Evolutionary conservation across 2,329 filamentous ascomycete genomes (phyloP), one percentile per base, ranked within the genome.

Genomic region (Waltergamsia citrina): DNA sequence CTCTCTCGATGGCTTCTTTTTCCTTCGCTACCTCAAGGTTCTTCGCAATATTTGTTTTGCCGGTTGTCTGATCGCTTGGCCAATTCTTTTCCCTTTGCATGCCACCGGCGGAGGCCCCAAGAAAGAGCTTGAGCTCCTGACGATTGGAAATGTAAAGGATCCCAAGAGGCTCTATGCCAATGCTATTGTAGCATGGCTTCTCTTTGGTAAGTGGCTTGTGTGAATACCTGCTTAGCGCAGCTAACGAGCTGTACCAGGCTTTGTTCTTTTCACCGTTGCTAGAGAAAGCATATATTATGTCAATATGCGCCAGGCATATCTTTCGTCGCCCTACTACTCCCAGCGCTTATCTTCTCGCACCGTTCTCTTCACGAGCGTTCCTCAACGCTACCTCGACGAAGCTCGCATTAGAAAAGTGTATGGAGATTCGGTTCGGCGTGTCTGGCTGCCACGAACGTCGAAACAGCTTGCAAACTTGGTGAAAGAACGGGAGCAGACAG

Each of bases 271-370:
- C 59, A 80, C 85, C 50, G 76, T 96, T 41, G 82, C 87, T 36
- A 75, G 90, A 38, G 90, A 96, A 57, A 80, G 77, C 52, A 82
- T 96, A 46, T 94, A 81, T 69, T 94, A 85, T 59, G 82, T 95
- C 64, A 94, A 93, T 50, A 62, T 96, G 33, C 83, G 88, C 42
- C 90, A 96, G 60, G 90, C 90, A 0, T 95, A 93, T 60, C 74
- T 93, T 26, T 73, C 93, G 36, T 88, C 86, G 9, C 86, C 87
- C 9, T 67, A 84, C 31, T 93, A 93, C 53, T 74, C 86, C 34
- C 81, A 80, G 49, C 83, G 88, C 37, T 78, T 95, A 29, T 95
- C 90, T 3, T 90, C 88, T 3, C 78, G 86, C 35, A 95, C 88
- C 2, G 83, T 96, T 2, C 75, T 98, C 10, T 87, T 94, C 56